Percentiles rank a stretch among this genome's conserved stretches.
Conservation (phyloP, 2,329 filamentous ascomycete species). For the Cladosporium sphaerospermum region DNA sequence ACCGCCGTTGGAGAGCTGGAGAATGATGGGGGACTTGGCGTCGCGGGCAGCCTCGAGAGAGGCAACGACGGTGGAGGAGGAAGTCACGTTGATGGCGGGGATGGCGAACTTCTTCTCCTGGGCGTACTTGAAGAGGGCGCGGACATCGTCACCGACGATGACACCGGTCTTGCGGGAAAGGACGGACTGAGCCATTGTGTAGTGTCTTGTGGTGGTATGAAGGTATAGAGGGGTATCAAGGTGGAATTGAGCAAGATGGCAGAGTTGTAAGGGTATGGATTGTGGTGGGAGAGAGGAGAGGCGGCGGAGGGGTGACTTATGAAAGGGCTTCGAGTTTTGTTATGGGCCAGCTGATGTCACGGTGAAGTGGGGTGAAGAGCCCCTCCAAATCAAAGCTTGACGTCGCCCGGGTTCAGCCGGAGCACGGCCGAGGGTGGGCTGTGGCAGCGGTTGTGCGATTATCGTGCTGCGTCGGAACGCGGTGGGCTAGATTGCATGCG, state of each 20-base stretch:
- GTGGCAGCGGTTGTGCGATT: background rate
- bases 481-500: background rate
- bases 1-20: constrained; percentile 90
- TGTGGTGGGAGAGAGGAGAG: background rate
- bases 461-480: background rate
- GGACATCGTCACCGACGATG: constrained; percentile 33
- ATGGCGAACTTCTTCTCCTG: constrained; percentile 84
- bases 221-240: constrained; percentile 1
- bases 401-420: background rate
- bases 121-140: constrained; percentile 76
- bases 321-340: constrained; percentile 5
- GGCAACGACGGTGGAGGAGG: constrained; percentile 78
- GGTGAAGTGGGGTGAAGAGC: background rate
- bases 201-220: background rate
- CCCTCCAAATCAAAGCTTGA: background rate
- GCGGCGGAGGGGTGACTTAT: background rate
- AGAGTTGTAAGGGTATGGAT: background rate
- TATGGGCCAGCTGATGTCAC: constrained; percentile 10
- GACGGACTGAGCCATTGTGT: constrained; percentile 24
- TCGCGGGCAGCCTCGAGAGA: constrained; percentile 92
- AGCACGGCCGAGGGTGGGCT: background rate
- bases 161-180: constrained; percentile 32
- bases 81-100: constrained; percentile 72
- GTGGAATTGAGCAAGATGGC: background rate
- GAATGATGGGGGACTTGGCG: constrained; percentile 82